Conservation (phyloP, 768 basidiomycete genomes). For the Amanita muscaria region DNA sequence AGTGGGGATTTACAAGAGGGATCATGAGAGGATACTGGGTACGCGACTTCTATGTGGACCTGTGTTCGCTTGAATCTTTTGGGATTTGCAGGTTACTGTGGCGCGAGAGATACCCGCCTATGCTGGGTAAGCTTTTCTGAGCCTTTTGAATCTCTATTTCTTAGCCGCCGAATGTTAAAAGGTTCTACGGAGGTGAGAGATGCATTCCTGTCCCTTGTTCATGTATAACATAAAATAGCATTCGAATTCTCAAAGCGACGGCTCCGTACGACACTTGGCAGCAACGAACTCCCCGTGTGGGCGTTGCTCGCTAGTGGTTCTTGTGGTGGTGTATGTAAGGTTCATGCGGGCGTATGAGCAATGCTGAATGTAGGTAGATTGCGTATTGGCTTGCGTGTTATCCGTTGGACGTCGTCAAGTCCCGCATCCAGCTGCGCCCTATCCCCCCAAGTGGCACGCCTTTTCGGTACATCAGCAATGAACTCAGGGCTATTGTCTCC, state of each 20-base stretch:
- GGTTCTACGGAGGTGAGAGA: constrained; percentile 56
- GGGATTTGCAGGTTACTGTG: constrained; percentile 61
- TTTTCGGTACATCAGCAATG: constrained; percentile 65
- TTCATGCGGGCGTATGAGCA: no score
- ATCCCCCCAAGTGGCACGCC: constrained; percentile 69
- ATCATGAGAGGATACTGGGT: constrained; percentile 97
- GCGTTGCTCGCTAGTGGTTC: constrained; percentile 76
- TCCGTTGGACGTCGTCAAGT: constrained; percentile 90
- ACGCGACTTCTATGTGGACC: not conserved
- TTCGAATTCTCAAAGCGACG: constrained; percentile 86
- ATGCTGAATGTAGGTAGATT: constrained; percentile 36
- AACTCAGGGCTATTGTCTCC: constrained; percentile 54
- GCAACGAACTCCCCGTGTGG: constrained; percentile 73
- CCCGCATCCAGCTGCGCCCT: constrained; percentile 72
- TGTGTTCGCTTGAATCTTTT: not conserved
- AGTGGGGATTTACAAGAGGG: constrained; percentile 82
- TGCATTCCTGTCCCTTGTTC: not conserved
- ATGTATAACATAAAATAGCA: constrained; percentile 31
- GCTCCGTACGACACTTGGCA: constrained; percentile 57
- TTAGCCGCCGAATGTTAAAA: constrained; percentile 16
- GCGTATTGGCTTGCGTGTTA: constrained; percentile 94
- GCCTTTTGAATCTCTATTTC: not conserved
- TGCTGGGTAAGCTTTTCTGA: constrained; percentile 53
- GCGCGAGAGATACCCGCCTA: constrained; percentile 94
- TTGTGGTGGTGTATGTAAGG: constrained; percentile 61